Evolutionary conservation across 495 filamentous ascomycete genomes (phyloP), one percentile per base, ranked within the genome.

Genomic region (Talaromyces stipitatus): DNA sequence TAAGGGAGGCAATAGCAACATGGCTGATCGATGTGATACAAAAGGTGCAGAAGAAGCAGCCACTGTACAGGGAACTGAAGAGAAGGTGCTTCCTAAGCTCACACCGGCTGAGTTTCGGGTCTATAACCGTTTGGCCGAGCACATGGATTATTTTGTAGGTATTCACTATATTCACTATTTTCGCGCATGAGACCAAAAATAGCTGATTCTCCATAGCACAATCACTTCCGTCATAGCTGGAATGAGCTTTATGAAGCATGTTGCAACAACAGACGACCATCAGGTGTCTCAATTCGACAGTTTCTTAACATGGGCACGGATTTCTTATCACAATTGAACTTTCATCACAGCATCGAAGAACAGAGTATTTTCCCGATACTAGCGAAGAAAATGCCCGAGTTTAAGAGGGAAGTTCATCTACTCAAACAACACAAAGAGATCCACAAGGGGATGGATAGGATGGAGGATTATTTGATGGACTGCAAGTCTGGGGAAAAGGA

Each of bases 271-370:
- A 78, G 78, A 57, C 78, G 84, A 0, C 81, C 86, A 2, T 56
- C 68, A 3, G 73, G 72, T 54, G 74, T 89, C 66, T 81, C 82
- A 9, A 77, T 89, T 14, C 78, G 80, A 29, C 75, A 82, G 51
- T 86, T 92, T 66, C 69, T 92, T 60, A 66, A 71, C 64, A 76
- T 76, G 22, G 87, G 85, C 2, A 68, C 88, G 5, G 67, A 82
- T 6, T 91, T 96, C 69, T 77, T 79, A 54, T 73, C 75, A 5
- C 82, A 88, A 54, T 81, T 97, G 2, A 77, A 83, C 29, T 71
- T 84, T 55, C 91, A 97, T 76, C 91, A 97, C 72, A 71, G 66
- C 32, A 92, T 96, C 61, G 91, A 97, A 69, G 92, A 97, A 67
- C 74, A 76, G 22, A 83, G 91, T 62, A 76, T 97, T 36, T 94